Conservation (phyloP, 345 rosid species). For the Arabidopsis thaliana region TAIR10.1 NC_003071.7:79501-80000, state of each 20-base stretch:
- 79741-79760: background rate
- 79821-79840: too few relatives aligned
- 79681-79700: background rate
- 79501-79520: background rate
- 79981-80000: slow-evolving; percentile 1
- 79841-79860: too few relatives aligned
- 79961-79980: background rate
- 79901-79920: slow-evolving; percentile 8
- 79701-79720: too few relatives aligned
- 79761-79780: background rate
- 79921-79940: background rate
- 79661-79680: background rate
- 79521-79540: background rate
- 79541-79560: background rate
- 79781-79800: background rate
- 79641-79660: background rate
- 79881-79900: background rate
- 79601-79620: background rate
- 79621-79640: background rate
- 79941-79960: background rate
- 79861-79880: too few relatives aligned
- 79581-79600: background rate
- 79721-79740: too few relatives aligned
- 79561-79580: background rate
- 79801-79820: too few relatives aligned